These are phyloP conservation scores for Vigna unguiculata DNA, from an alignment of 306 rosid species.

Conservation along the genomic window DNA sequence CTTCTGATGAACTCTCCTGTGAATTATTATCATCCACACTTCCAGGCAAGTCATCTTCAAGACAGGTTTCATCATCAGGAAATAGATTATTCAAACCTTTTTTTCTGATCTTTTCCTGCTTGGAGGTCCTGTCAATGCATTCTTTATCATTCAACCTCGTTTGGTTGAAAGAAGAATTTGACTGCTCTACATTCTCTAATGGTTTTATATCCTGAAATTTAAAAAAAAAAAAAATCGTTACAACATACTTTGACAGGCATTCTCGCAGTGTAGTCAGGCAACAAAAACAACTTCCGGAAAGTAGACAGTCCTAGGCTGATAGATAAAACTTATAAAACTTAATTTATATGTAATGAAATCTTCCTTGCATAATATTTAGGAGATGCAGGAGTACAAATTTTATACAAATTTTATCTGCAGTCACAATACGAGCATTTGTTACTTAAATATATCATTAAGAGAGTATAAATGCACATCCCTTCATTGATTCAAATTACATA, in stretches of 20 bases:
- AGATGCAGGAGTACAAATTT: not conserved
- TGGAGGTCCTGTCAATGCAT: conserved; percentile 18
- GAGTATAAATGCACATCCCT: not conserved
- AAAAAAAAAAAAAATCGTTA: not conserved
- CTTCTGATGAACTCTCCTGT: conserved; percentile 36
- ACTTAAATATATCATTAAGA: not conserved
- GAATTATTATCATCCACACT: conserved; percentile 39
- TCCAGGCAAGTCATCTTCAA: conserved; percentile 14
- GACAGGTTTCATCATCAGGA: conserved; percentile 35
- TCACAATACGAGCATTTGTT: too few species aligned
- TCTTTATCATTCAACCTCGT: conserved; percentile 44
- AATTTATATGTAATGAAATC: not conserved
- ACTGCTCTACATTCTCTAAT: conserved; percentile 33
- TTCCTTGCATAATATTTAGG: not conserved
- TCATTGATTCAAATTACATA: conserved; percentile 20
- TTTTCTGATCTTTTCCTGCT: conserved; percentile 39
- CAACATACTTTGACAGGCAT: conserved; percentile 17
- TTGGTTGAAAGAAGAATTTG: conserved; percentile 31
- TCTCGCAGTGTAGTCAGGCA: conserved; percentile 5
- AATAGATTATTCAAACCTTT: conserved; percentile 30
- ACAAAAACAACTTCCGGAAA: conserved; percentile 19
- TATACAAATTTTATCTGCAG: too few species aligned
- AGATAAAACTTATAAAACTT: not conserved
- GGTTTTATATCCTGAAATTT: conserved; percentile 58
- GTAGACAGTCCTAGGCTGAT: conserved; percentile 29